These are phyloP conservation scores for Byssothecium circinans DNA, from an alignment of 2,329 filamentous ascomycete genomes.

Conservation along the genomic window DNA sequence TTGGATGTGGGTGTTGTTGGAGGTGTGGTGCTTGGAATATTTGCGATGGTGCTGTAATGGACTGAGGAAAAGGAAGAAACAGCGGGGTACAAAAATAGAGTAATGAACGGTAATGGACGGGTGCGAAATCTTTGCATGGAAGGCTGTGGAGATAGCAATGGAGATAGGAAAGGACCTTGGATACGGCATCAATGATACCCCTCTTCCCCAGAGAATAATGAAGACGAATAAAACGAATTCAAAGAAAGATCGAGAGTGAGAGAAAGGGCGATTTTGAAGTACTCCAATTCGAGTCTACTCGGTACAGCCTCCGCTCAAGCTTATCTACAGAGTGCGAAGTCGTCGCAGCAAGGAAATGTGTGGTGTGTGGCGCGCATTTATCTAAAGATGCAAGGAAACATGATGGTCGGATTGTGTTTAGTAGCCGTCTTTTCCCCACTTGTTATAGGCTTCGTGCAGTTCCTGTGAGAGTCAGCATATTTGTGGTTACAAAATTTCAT, in stretches of 20 bases:
- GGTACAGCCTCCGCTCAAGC: slow-evolving; percentile 12
- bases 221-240: not conserved
- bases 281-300: slow-evolving; percentile 15
- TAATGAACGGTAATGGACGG: not conserved
- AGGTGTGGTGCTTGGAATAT: not conserved
- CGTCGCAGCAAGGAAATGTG: slow-evolving; percentile 12
- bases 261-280: not conserved
- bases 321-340: slow-evolving; percentile 15
- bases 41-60: slow-evolving; percentile 1
- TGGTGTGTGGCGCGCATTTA: slow-evolving; percentile 11
- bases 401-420: slow-evolving; percentile 14
- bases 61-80: not conserved
- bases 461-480: slow-evolving; percentile 55
- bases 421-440: slow-evolving; percentile 98
- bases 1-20: not conserved
- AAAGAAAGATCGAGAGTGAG: not conserved
- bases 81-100: not conserved
- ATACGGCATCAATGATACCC: no score
- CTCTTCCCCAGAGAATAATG: no score
- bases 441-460: slow-evolving; percentile 98
- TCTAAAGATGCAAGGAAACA: slow-evolving; percentile 15
- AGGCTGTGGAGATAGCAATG: not conserved
- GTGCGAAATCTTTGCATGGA: not conserved
- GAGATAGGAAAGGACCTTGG: not conserved
- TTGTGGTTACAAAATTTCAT: not conserved